Base-by-base conservation (phyloP, 2,329 filamentous ascomycete species). In the Penicillium sp. region DNA sequence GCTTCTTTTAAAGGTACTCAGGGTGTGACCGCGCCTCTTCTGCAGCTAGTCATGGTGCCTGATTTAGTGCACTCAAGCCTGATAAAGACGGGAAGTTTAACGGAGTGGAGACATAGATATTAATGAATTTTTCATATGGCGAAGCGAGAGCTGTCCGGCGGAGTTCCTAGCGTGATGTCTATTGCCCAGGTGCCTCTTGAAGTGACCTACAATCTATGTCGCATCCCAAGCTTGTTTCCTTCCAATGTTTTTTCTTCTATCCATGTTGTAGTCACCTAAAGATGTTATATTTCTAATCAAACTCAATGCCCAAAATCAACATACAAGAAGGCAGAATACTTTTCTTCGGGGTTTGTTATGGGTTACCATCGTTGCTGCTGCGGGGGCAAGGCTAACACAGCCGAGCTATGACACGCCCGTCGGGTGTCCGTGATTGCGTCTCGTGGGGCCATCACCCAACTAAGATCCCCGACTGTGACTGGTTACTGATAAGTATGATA, bases 341-440 rank as follows among this genome's bases (percentile, higher is more conserved):
- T 4, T 23, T 1, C 4, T 29, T 4, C 21, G n/a, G 16, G 37
- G 27, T 39, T 44, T 37, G 16, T 37, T 37, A 33, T 29, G 27
- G 10, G 45, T 16, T 23, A 23, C 23, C n/a, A 13, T 23, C 19
- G 26, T 23, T 21, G 26, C 29, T 19, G 31, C 46, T 43, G 35
- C 35, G 35, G 21, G 9, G 35, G 21, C 19, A 29, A n/a, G 26
- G 19, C 26, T 33, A 31, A 29, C 16, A 31, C 33, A 27, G 43
- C 25, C 45, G 37, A 21, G 52, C 19, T 48, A 55, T 59, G 53
- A 29, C 43, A 59, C 53, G 47, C 35, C 57, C 57, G 57, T 59
- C 57, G 57, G 57, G 44, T 29, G 49, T 55, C 57, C 57, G 57
- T 49, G 35, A 39, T 47, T 44, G 43, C 53, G 44, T 45, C 21